Base-by-base conservation (phyloP, 805 yeast genomes). In the Cyberlindnera maritima region DNA sequence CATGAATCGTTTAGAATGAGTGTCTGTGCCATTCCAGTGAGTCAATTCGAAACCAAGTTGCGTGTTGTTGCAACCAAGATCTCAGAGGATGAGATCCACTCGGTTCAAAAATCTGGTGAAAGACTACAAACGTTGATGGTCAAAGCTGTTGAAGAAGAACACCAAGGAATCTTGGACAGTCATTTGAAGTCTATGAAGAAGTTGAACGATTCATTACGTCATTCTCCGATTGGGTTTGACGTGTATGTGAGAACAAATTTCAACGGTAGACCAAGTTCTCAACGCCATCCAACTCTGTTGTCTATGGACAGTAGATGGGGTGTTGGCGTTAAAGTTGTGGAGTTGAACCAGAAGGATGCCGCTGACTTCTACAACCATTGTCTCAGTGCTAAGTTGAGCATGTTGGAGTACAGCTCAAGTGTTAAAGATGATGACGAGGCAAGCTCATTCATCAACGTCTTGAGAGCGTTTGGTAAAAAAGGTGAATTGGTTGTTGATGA, bases 1-100 rank as follows among this genome's bases (percentile, higher is more conserved):
- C 59, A 65, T 10, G 52, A 59, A 29, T 66, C 77, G 2, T 70
- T 69, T 47, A 64, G 79, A 43, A 45, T 75, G 44, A 58, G 66
- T 11, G 41, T 65, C 1, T 56, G 51, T 36, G 55, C 64, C 0
- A 50, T 47, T 2, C 35, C 45, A 1, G 39, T 50, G 8, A 45
- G 44, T 18, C 45, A 48, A 2, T 55, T 52, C 35, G 60, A 51
- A 20, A 62, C 74, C 0, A 59, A 59, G 5, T 39, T 71, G n/a
- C 57, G 58, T 36, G 62, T 68, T 2, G 48, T 71, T 29, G 70
- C 62, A 6, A 53, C 65, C 6, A 69, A 67, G n/a, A 47, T 72
- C 8, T 56, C 58, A 4, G 48, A 53, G 1, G 56, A 58, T 8
- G 65, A 65, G 43, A 58, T 60, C 9, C 59, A 61, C 12, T 29